These are phyloP conservation scores for Sicyos edulis DNA, from an alignment of 306 rosid species.

Conservation along the genomic window DNA sequence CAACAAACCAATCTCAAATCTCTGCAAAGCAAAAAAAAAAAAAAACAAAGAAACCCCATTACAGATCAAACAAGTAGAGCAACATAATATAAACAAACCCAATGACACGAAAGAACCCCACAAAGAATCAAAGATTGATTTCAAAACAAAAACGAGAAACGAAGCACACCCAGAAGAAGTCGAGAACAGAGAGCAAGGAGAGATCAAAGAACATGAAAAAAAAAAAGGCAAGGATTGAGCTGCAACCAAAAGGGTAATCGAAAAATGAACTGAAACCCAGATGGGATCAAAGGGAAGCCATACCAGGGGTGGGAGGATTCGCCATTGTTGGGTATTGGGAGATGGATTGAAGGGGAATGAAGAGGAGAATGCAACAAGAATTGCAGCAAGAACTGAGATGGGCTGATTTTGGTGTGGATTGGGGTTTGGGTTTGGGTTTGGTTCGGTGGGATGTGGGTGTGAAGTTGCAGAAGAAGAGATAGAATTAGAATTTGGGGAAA, in stretches of 20 bases:
- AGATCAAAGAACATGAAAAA: not conserved
- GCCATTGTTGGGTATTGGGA: constrained; percentile 6
- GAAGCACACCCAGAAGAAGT: not conserved
- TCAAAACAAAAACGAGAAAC: not conserved
- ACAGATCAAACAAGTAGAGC: not conserved
- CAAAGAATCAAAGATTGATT: not conserved
- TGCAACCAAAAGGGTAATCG: constrained; percentile 2
- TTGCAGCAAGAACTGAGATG: constrained; percentile 10
- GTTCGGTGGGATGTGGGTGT: constrained; percentile 12
- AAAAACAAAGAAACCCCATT: not conserved
- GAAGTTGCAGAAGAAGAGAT: not conserved
- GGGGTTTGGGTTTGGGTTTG: no score
- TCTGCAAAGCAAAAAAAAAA: not conserved
- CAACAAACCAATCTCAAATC: not conserved
- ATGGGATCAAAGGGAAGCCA: not conserved
- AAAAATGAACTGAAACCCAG: not conserved
- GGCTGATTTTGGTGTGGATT: not conserved
- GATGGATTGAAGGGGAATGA: not conserved
- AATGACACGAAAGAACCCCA: not conserved
- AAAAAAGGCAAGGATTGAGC: not conserved
- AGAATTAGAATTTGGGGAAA: not conserved
- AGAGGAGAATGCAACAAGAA: not conserved
- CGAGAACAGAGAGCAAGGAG: not conserved
- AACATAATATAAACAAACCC: constrained; percentile 1
- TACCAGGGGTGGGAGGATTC: not conserved